These are phyloP conservation scores for Termitomyces sp. DNA, from an alignment of 1,284 basidiomycete species.

Conservation along the genomic window DNA sequence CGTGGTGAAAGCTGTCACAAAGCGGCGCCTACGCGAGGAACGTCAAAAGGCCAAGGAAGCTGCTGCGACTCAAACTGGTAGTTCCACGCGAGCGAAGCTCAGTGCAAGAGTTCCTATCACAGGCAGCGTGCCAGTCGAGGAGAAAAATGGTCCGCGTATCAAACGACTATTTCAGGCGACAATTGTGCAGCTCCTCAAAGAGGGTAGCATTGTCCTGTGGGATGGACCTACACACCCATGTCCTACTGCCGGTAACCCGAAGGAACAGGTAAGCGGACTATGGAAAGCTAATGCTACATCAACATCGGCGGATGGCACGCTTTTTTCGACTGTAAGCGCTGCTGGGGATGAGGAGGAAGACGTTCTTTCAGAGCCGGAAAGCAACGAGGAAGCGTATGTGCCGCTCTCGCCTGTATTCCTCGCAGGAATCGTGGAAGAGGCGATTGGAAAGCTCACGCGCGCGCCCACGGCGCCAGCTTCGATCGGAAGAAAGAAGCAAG, in stretches of 20 bases:
- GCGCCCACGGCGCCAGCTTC: not conserved
- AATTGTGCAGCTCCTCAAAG: constrained; percentile 55
- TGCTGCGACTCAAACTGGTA: not conserved
- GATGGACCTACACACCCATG: constrained; percentile 45
- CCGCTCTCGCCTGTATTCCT: constrained; percentile 52
- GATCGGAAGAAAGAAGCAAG: constrained; percentile 11
- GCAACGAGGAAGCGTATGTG: constrained; percentile 59
- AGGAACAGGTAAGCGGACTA: constrained; percentile 25
- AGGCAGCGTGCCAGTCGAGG: constrained; percentile 10
- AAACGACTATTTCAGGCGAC: constrained; percentile 62
- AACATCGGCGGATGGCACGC: constrained; percentile 23
- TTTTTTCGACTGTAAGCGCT: constrained; percentile 22
- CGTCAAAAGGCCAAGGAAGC: constrained; percentile 32
- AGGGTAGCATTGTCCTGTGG: constrained; percentile 66
- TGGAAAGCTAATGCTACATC: constrained; percentile 40
- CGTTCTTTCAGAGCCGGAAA: constrained; percentile 52
- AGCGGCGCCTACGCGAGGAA: constrained; percentile 43
- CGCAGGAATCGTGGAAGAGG: constrained; percentile 40
- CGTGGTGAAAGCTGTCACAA: constrained; percentile 55
- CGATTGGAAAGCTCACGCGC: constrained; percentile 35
- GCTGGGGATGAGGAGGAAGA: constrained; percentile 36
- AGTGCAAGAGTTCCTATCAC: not conserved
- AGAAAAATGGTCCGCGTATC: constrained; percentile 38
- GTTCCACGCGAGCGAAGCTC: not conserved
- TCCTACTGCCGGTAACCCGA: constrained; percentile 7